Base-by-base conservation (phyloP, 2,329 filamentous ascomycete genomes). In the Calycina herbarum region DNA sequence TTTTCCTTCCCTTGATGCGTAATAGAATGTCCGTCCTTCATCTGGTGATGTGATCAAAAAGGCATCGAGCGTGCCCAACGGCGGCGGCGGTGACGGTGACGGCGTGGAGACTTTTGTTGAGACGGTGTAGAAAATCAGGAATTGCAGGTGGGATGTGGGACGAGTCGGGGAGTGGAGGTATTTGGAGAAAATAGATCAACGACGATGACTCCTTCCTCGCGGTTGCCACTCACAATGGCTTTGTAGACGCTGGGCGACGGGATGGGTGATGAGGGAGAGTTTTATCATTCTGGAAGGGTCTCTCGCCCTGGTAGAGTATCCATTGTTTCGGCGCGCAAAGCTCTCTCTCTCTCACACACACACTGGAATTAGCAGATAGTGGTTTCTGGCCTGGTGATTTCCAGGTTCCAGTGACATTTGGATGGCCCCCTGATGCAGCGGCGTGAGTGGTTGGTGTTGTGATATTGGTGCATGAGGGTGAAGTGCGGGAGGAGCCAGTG, bases 201-300 rank as follows among this genome's bases (percentile, higher is more conserved):
- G 59, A 57, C 54, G 27, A 62, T 62, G 60, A 62, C 60, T 62
- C 60, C 54, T 42, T 20, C 33, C 7, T 45, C 10, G 29, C 3
- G 6, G 54, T 56, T 69, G 66, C 72, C 71, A 71, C 61, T 72
- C 72, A 73, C 65, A 68, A 69, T 51, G 67, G 38, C 60, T 67
- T 73, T 72, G 72, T 74, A 72, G 69, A 70, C 72, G 72, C 70
- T 69, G 60, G 27, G 35, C 24, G 13, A 4, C n/a, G n/a, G n/a
- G n/a, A 38, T 35, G 27, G 45, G 45, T 48, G 45, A 13, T 51
- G 45, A 51, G 45, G 45, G 45, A 51, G 45, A 51, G n/a, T 20
- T 24, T 20, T 20, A 11, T 51, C 45, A 51, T 27, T 51, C 45
- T 24, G 45, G n/a, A 51, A 27, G 42, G 29, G 15, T 61, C 38